phyloP scores from a whole-genome alignment of 2,329 filamentous ascomycete genomes.

The Orbilia blumenaviensis region DNA sequence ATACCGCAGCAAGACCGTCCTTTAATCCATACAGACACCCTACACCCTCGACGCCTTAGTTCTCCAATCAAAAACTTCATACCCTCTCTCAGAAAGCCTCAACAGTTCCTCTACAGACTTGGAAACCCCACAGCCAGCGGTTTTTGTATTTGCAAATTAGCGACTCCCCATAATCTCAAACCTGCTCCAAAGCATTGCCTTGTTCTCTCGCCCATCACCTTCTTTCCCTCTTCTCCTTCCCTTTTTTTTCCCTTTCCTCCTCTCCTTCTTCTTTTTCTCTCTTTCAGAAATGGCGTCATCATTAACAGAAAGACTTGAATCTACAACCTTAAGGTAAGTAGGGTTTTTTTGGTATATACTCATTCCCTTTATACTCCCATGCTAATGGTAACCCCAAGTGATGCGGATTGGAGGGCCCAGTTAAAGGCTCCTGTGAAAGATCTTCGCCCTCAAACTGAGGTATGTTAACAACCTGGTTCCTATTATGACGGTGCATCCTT shows the following conservation, averaged over 20 bases:
- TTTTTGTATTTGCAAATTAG: too few relatives aligned
- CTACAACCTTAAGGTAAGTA: constrained; percentile 65
- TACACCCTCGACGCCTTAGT: too few relatives aligned
- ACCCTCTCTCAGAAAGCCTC: too few relatives aligned
- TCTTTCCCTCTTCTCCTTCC: not conserved
- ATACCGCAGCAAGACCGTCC: too few relatives aligned
- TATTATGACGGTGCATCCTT: not conserved
- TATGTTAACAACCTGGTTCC: constrained; percentile 60
- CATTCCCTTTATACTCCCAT: constrained; percentile 51
- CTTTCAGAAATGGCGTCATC: constrained; percentile 62
- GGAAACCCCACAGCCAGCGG: too few relatives aligned
- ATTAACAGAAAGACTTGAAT: constrained; percentile 68
- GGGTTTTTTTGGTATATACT: not conserved
- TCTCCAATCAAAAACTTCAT: too few relatives aligned
- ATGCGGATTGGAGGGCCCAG: constrained; percentile 77
- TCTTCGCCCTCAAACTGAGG: constrained; percentile 81
- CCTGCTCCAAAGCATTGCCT: too few relatives aligned
- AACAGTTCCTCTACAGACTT: too few relatives aligned
- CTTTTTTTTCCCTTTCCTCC: not conserved
- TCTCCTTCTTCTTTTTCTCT: not conserved
- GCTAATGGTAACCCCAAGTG: constrained; percentile 62
- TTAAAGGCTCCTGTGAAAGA: constrained; percentile 78
- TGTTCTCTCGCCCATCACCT: not conserved
- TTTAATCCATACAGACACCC: too few relatives aligned
- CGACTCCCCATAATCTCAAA: too few relatives aligned